Conservation (phyloP, 192 early-diverging fungal species). For the Backusella mclennaniae region DNA sequence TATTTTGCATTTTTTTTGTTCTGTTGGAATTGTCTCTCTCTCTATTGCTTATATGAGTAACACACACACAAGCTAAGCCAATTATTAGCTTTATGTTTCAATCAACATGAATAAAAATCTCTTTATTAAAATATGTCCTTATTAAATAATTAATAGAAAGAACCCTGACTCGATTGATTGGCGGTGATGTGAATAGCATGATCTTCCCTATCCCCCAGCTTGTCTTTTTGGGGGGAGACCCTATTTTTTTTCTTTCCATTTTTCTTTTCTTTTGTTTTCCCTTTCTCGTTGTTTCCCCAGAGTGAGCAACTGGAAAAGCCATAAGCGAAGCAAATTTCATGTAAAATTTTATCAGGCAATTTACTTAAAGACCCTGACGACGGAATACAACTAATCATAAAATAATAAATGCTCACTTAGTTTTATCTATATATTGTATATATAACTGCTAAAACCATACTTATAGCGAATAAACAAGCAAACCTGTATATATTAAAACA, state of each 20-base stretch:
- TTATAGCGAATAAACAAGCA: neutral
- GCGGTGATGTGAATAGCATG: neutral
- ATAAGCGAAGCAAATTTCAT: neutral
- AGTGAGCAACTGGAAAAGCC: neutral
- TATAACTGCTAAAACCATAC: neutral
- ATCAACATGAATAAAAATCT: neutral
- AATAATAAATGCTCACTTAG: neutral
- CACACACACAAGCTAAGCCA: neutral
- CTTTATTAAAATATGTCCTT: neutral
- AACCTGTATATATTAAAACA: neutral
- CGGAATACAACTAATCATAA: neutral
- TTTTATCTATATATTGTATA: neutral
- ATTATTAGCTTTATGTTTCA: neutral
- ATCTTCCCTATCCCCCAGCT: neutral
- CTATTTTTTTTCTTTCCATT: neutral
- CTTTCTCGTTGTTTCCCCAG: neutral
- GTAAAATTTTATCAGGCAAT: neutral
- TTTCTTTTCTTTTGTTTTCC: neutral
- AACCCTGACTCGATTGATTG: neutral
- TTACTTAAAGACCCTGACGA: neutral
- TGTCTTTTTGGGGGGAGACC: neutral
- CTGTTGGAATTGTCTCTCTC: neutral
- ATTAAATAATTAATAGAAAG: neutral
- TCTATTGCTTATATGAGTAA: neutral
- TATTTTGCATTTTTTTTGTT: neutral